Evolutionary conservation across 1,284 basidiomycete genomes (phyloP).

Genomic region (Ceratorhiza oryzae-sativae): DNA sequence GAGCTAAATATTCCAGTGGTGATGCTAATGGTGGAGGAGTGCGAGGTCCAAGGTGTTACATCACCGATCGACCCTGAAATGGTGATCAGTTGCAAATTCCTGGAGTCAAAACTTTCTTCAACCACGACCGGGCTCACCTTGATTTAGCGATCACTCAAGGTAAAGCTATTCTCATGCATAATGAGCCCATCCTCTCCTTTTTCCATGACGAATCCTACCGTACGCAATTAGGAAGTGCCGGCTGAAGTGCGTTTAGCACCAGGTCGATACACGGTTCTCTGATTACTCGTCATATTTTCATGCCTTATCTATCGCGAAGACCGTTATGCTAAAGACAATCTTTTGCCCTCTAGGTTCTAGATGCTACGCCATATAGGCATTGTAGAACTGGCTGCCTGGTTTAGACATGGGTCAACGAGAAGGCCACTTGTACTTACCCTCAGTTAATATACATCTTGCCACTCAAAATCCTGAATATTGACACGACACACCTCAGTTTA

Average conservation of each 20-base stretch:
- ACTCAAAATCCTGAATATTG: no score
- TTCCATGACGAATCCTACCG: conserved; percentile 36
- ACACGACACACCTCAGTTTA: no score
- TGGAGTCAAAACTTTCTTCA: conserved; percentile 10
- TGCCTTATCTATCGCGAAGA: not conserved
- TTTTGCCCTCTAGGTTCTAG: no score
- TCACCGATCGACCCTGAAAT: conserved; percentile 5
- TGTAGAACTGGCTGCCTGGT: no score
- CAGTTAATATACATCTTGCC: not conserved
- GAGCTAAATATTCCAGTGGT: no score
- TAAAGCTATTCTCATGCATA: no score
- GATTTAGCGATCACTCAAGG: no score
- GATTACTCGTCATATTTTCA: not conserved
- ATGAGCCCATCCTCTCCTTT: not conserved
- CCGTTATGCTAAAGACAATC: not conserved
- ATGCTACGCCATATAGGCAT: no score
- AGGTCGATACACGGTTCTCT: conserved; percentile 39
- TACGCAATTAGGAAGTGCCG: conserved; percentile 43
- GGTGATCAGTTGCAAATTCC: not conserved
- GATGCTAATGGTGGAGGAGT: not conserved
- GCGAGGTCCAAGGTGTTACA: not conserved
- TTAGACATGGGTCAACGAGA: no score
- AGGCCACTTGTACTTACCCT: not conserved
- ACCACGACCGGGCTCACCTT: no score
- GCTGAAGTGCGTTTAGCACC: conserved; percentile 41